Evolutionary conservation across 352 stramenopile species (phyloP), one percentile per base, ranked within the genome.

Genomic region (Globisporangium barbulae): DNA sequence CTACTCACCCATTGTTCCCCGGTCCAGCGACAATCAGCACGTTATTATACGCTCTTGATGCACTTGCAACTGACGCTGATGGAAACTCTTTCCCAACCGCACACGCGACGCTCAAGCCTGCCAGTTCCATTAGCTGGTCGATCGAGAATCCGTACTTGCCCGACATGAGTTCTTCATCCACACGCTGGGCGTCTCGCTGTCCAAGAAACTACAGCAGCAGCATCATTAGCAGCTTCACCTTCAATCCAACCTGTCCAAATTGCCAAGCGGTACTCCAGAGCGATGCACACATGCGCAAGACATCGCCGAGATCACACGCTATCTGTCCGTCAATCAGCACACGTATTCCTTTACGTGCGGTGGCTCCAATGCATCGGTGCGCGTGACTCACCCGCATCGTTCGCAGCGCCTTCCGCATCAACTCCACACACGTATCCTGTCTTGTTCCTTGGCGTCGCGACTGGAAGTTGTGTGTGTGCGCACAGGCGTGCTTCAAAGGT

Each of bases 121-220:
- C 98, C 21, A 99, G 81, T 76, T 99, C 98, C 98, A 99, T 99
- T 21, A 99, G 81, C 78, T 99, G 97, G 62, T 98, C 91, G 57
- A 98, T 89, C 25, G 84, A 96, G 73, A 98, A 98, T 2, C 93
- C 93, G 53, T 88, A 77, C 22, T 58, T 68, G 28, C 65, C 79
- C 28, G 75, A 81, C 93, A 98, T 98, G 50, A 98, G 88, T 64
- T 94, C 79, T 59, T 92, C 81, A 59, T 98, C 95, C 5, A 98
- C 78, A 30, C 54, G 73, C 67, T 93, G 85, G 42, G 87, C 87
- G 48, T 93, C 81, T 22, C 70, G 71, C 63, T 95, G 87, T 0
- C 72, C 75, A 44, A 95, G 58, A 53, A 82, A 93, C 86, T 95
- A 33, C 5, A 53, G 19, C 3, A 22, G 21, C 15, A 48, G 9